A percentile compares a stretch with the other conserved stretches of the same genome.
These are phyloP conservation scores for Pugionium cornutum DNA, from an alignment of 345 rosid species.

Conservation along the genomic window DNA sequence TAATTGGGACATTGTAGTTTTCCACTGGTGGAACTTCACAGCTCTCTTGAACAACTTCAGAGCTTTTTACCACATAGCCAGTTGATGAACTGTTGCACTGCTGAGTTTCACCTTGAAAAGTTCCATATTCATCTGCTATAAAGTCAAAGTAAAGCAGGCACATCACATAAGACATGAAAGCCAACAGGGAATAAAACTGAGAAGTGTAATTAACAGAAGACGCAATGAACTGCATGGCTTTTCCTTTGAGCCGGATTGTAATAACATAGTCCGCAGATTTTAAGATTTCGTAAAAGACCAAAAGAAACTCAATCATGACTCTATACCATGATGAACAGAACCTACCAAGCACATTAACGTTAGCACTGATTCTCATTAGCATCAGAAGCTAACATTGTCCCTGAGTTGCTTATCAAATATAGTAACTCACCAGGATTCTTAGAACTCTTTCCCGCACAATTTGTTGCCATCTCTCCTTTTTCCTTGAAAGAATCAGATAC, in stretches of 20 bases:
- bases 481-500: constrained; percentile 34
- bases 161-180: constrained; percentile 1
- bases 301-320: constrained; percentile 8
- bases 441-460: neutral
- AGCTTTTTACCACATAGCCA: constrained; percentile 23
- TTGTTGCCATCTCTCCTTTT: constrained; percentile 28
- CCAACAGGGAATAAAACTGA: neutral
- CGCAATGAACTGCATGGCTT: neutral
- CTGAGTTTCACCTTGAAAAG: constrained; percentile 38
- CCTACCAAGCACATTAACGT: neutral
- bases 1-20: constrained; percentile 27
- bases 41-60: constrained; percentile 41
- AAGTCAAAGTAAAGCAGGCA: constrained; percentile 9
- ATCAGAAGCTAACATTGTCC: neutral
- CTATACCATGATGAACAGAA: neutral
- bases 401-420: neutral
- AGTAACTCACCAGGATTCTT: constrained; percentile 46
- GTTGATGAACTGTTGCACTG: constrained; percentile 29
- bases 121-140: constrained; percentile 25
- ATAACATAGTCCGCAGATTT: neutral
- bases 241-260: too few species aligned
- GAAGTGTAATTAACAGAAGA: neutral
- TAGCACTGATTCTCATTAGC: neutral
- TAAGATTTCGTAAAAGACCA: neutral
- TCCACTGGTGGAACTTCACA: constrained; percentile 26